Evolutionary conservation across 176 grass and related monocot genomes (phyloP).

Genomic region (Avena sativa): DNA sequence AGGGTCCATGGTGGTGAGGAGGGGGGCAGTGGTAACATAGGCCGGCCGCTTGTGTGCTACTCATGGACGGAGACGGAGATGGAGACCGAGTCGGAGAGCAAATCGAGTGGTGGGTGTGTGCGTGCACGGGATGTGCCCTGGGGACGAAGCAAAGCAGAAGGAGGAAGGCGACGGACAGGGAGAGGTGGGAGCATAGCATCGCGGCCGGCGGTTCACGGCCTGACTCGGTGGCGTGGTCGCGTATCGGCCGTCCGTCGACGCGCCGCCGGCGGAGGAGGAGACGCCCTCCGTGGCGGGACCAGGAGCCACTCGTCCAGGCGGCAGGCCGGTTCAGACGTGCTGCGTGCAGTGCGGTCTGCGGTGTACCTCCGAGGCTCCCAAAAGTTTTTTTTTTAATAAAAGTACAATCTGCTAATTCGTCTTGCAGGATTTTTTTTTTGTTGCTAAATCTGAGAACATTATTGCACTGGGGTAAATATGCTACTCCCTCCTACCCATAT

Average conservation of each 20-base stretch:
- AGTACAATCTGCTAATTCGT: too few species aligned
- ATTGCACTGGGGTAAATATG: too few species aligned
- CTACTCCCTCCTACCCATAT: too few species aligned
- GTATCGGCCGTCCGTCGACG: background rate
- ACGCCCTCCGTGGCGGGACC: background rate
- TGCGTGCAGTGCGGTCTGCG: too few species aligned
- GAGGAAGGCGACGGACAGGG: background rate
- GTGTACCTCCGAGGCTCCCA: too few species aligned
- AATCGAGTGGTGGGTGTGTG: background rate
- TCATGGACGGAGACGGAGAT: background rate
- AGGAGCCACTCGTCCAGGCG: background rate
- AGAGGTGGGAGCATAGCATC: background rate
- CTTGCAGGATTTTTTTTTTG: too few species aligned
- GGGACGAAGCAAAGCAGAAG: background rate
- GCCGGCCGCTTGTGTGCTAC: background rate
- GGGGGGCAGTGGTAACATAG: background rate
- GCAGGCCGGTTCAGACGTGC: too few species aligned
- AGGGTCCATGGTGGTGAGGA: background rate
- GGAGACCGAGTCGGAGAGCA: background rate
- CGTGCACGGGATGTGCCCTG: constrained; percentile 15
- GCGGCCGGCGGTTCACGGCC: background rate
- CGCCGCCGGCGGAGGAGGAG: too few species aligned
- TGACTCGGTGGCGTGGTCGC: background rate
- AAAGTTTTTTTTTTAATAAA: too few species aligned
- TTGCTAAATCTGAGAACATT: too few species aligned